These are phyloP conservation scores for Coccinonectria pachysandricola DNA, from an alignment of 2,329 filamentous ascomycete species.

Conservation along the genomic window DNA sequence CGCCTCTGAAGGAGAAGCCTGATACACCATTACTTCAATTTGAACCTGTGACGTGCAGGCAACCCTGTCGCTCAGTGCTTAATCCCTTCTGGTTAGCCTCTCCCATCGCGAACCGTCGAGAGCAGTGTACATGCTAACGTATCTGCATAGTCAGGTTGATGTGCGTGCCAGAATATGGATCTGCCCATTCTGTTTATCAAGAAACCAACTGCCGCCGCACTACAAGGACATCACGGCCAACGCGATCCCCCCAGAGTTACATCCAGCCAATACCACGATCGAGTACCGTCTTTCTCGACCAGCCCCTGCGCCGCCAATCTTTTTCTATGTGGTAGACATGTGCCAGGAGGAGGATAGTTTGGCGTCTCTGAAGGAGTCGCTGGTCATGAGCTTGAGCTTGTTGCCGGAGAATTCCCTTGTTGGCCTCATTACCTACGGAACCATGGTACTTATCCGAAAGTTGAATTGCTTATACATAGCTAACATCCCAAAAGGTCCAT, in stretches of 20 bases:
- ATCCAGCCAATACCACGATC: slow-evolving; percentile 77
- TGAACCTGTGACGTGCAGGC: slow-evolving; percentile 93
- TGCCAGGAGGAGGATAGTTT: slow-evolving; percentile 84
- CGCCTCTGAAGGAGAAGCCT: slow-evolving; percentile 87
- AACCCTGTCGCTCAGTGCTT: slow-evolving; percentile 87
- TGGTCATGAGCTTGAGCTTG: slow-evolving; percentile 76
- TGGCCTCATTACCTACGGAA: slow-evolving; percentile 78
- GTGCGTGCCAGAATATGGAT: slow-evolving; percentile 79
- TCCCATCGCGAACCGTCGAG: background rate
- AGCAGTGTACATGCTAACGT: slow-evolving; percentile 13
- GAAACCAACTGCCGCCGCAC: slow-evolving; percentile 72
- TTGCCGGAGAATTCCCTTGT: slow-evolving; percentile 74
- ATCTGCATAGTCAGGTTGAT: slow-evolving; percentile 58
- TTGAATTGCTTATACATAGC: too few species aligned
- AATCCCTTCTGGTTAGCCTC: slow-evolving; percentile 83
- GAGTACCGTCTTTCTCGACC: slow-evolving; percentile 75
- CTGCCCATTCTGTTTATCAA: slow-evolving; percentile 76
- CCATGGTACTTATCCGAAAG: too few species aligned
- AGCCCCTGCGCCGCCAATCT: slow-evolving; percentile 77
- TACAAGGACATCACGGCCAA: slow-evolving; percentile 85
- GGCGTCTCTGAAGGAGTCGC: slow-evolving; percentile 71
- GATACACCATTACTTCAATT: slow-evolving; percentile 86
- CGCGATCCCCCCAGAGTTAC: slow-evolving; percentile 73
- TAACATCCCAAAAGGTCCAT: slow-evolving; percentile 53
- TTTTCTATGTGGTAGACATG: slow-evolving; percentile 78